These are phyloP conservation scores for Fusarium sp. DNA, from an alignment of 2,329 filamentous ascomycete genomes.

Conservation along the genomic window DNA sequence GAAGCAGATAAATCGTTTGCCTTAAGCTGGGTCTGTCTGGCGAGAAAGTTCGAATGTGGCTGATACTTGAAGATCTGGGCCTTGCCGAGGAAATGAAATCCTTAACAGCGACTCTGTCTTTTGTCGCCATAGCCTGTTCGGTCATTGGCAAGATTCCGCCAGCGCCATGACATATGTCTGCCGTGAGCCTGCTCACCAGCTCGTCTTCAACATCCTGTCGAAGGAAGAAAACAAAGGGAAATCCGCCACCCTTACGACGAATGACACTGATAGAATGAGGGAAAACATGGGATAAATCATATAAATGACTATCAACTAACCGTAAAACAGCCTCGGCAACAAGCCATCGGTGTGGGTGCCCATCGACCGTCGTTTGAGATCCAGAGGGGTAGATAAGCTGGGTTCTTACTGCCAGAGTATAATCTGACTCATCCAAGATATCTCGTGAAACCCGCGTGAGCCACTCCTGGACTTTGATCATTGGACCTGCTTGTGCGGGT, in stretches of 20 bases:
- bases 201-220: constrained; percentile 61
- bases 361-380: constrained; percentile 63
- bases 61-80: constrained; percentile 21
- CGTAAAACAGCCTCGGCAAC: constrained; percentile 58
- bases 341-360: constrained; percentile 67
- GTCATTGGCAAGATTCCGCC: constrained; percentile 44
- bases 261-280: constrained; percentile 55
- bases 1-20: constrained; percentile 65
- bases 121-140: constrained; percentile 29
- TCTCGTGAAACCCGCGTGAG: constrained; percentile 67
- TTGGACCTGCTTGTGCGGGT: constrained; percentile 58
- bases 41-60: constrained; percentile 33
- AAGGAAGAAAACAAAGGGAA: constrained; percentile 69
- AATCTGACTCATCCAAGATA: constrained; percentile 74
- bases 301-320: constrained; percentile 58
- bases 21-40: constrained; percentile 42
- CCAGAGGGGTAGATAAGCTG: constrained; percentile 72
- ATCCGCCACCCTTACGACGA: constrained; percentile 33
- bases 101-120: constrained; percentile 46
- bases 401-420: constrained; percentile 66
- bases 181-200: constrained; percentile 49
- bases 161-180: constrained; percentile 40
- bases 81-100: constrained; percentile 40
- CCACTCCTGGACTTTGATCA: constrained; percentile 67
- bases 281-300: constrained; percentile 54